Percentiles rank a stretch among this genome's conserved stretches.
Evolutionary conservation across 257 asterid species (phyloP).

Genomic region (Scutellaria baicalensis): DNA sequence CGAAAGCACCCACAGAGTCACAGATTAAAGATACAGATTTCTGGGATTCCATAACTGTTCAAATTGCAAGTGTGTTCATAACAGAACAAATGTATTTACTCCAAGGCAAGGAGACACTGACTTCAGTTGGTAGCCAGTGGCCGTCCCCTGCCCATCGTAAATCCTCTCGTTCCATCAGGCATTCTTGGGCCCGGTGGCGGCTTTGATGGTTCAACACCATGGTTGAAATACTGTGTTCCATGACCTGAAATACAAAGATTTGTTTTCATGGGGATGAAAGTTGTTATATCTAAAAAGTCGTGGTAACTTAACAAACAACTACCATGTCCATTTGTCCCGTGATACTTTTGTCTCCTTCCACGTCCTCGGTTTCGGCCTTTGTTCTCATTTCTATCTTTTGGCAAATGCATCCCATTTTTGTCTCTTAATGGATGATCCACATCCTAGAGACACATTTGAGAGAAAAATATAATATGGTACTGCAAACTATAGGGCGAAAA

Average conservation of each 20-base stretch:
- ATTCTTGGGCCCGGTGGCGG: slow-evolving; percentile 98
- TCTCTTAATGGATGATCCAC: slow-evolving; percentile 42
- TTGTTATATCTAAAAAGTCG: neutral
- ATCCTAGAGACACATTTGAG: slow-evolving; percentile 28
- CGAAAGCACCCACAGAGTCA: neutral
- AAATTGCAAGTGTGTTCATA: neutral
- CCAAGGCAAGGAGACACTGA: neutral
- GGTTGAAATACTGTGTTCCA: slow-evolving; percentile 39
- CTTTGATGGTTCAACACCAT: slow-evolving; percentile 58
- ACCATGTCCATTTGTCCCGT: slow-evolving; percentile 69
- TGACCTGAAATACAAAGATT: slow-evolving; percentile 37
- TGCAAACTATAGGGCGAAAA: neutral
- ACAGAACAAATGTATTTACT: slow-evolving; percentile 14
- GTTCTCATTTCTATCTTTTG: slow-evolving; percentile 50
- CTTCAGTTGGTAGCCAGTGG: slow-evolving; percentile 37
- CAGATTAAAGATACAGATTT: neutral
- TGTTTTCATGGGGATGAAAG: neutral
- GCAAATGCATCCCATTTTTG: slow-evolving; percentile 38
- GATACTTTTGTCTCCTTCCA: slow-evolving; percentile 72
- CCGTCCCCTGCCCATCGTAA: slow-evolving; percentile 82
- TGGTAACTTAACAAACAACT: slow-evolving; percentile 1
- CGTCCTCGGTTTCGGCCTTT: slow-evolving; percentile 58
- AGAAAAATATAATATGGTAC: neutral
- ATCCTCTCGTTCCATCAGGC: slow-evolving; percentile 98
- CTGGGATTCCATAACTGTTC: neutral